Evolutionary conservation across 257 asterid genomes (phyloP).

Genomic region (Hygrophila difformis): DNA sequence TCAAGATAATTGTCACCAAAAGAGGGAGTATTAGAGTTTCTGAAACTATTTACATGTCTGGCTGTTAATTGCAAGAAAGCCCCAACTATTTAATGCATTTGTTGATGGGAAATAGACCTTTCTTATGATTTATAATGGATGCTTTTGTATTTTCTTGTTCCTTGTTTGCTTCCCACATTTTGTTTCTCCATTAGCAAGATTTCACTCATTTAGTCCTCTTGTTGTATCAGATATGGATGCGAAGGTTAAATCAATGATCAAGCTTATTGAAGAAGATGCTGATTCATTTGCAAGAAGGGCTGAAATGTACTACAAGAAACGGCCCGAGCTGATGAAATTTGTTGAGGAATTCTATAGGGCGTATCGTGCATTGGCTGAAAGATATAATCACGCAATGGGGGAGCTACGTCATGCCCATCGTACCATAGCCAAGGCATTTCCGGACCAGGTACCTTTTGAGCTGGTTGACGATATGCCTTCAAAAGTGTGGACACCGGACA

Average conservation of each 20-base stretch:
- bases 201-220: neutral
- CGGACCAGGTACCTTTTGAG: slow-evolving; percentile 60
- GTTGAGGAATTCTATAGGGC: slow-evolving; percentile 93
- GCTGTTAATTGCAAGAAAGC: no score
- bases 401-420: slow-evolving; percentile 88
- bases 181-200: neutral
- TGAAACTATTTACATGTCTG: no score
- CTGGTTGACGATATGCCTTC: slow-evolving; percentile 63
- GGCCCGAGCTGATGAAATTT: slow-evolving; percentile 88
- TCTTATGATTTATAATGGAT: no score
- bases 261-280: slow-evolving; percentile 93
- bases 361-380: slow-evolving; percentile 83
- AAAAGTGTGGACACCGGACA: slow-evolving; percentile 25
- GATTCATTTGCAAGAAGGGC: slow-evolving; percentile 96
- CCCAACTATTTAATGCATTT: no score
- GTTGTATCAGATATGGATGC: slow-evolving; percentile 72
- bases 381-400: slow-evolving; percentile 77
- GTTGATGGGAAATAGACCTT: no score
- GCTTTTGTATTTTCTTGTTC: neutral
- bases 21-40: no score
- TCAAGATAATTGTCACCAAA: no score
- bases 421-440: slow-evolving; percentile 80
- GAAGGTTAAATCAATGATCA: slow-evolving; percentile 83
- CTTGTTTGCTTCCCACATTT: neutral
- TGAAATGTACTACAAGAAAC: slow-evolving; percentile 87